Base-by-base conservation (phyloP, 352 stramenopile genomes). In the Thraustotheca clavata region DNA sequence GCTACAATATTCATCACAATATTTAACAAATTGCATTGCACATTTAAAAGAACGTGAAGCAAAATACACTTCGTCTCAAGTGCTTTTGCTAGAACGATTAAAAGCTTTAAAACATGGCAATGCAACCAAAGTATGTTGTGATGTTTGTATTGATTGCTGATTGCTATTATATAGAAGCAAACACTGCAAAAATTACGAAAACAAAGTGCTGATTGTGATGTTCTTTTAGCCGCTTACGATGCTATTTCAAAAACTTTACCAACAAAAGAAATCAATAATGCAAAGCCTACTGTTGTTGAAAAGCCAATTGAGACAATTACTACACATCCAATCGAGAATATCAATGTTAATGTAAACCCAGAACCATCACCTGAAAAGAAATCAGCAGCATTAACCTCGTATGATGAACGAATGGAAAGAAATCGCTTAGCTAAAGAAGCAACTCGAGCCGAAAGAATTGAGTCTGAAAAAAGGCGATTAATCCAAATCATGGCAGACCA, bases 321-420 rank as follows among this genome's bases (percentile, higher is more conserved):
- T n/a, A n/a, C n/a, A n/a, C n/a, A n/a, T n/a, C n/a, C n/a, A n/a
- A n/a, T n/a, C n/a, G n/a, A n/a, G n/a, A n/a, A n/a, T n/a, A n/a
- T n/a, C n/a, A n/a, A n/a, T n/a, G n/a, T n/a, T n/a, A n/a, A n/a
- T n/a, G n/a, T n/a, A n/a, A n/a, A n/a, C n/a, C n/a, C n/a, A n/a
- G n/a, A n/a, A n/a, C n/a, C n/a, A 54, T 38, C 52, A 54, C 31
- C 33, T 14, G 9, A 60, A 36, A 7, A 18, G 5, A 50, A 31
- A 36, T 12, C 38, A 60, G 2, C 39, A 49, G 33, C 43, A 1
- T 35, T 27, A 26, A 80, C 81, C 70, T 86, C 74, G 4, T 91
- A 79, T 76, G 79, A 91, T 65, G 79, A 91, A 66, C 76, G 83
- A 6, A 79, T 89, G 62, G 70, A 71, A 39, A 71, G 81, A 36